phyloP scores from a whole-genome alignment of 2,329 filamentous ascomycete species.

The Zopfia rhizophila region DNA sequence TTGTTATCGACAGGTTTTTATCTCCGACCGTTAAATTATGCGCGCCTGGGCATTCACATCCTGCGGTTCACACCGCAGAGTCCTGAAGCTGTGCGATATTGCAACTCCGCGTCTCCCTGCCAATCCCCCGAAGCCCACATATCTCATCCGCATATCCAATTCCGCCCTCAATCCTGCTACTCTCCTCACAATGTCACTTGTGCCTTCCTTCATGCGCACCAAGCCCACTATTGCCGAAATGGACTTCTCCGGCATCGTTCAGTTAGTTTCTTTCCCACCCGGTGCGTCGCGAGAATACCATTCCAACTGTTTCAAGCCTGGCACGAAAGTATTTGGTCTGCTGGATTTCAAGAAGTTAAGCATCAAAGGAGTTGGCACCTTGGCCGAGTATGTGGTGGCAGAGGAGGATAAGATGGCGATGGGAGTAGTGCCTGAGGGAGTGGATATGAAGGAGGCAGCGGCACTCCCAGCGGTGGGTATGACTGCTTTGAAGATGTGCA shows the following conservation, averaged over 20 bases:
- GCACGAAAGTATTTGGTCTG: constrained; percentile 51
- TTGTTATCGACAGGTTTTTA: too few species aligned
- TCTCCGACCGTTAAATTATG: too few species aligned
- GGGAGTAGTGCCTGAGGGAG: constrained; percentile 41
- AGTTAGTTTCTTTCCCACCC: constrained; percentile 17
- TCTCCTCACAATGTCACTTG: constrained; percentile 51
- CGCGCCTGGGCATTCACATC: constrained; percentile 26
- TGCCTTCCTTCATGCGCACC: constrained; percentile 50
- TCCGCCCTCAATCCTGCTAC: constrained; percentile 54
- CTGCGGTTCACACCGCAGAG: constrained; percentile 14
- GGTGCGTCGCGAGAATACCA: too few species aligned
- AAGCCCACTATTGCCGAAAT: constrained; percentile 49
- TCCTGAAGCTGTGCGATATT: constrained; percentile 13
- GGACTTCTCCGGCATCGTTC: constrained; percentile 55
- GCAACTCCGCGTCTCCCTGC: constrained; percentile 11
- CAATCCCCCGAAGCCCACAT: constrained; percentile 14
- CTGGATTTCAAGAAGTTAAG: constrained; percentile 43
- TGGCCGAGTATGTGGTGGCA: constrained; percentile 52
- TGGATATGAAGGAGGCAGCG: constrained; percentile 48
- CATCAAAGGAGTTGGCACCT: constrained; percentile 50
- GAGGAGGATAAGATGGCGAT: constrained; percentile 44
- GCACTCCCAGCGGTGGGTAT: constrained; percentile 49
- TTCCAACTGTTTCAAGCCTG: constrained; percentile 36
- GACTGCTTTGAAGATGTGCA: constrained; percentile 50
- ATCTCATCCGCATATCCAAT: constrained; percentile 44